Base-by-base conservation (phyloP, 2,329 filamentous ascomycete species). In the Epichloe typhina region DNA sequence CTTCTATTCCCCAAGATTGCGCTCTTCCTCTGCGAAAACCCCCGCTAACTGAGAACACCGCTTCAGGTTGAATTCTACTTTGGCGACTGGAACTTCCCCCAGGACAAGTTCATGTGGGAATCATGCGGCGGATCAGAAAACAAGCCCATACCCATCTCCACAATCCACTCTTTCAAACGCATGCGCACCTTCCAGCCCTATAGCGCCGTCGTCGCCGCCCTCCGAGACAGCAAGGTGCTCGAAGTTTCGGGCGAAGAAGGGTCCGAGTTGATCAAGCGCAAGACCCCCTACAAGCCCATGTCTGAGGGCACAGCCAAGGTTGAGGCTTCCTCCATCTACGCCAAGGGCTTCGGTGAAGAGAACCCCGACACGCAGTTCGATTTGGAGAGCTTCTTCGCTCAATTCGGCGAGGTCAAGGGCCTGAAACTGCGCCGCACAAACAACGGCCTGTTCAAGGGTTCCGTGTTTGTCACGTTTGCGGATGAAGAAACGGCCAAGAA, bases 141-240 rank as follows among this genome's bases (percentile, higher is more conserved):
- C 74, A 84, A 86, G 66, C 78, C 90, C 42, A 83, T 98, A 38
- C 73, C 83, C 21, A 74, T 98, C 58, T 82, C 83, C 62, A 78
- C 83, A 54, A 81, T 98, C 57, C 81, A 83, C 74, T 82, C 73
- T 48, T 98, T 98, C 77, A 91, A 90, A 72, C 89, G 94, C 66
- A 98, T 98, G 94, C 84, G 82, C 58, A 86, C 84, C 61, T 98
- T 97, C 79, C 83, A 93, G 70, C 88, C 88, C 41, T 90, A 89
- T 72, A 82, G 79, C 51, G 84, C 86, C 51, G 79, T 98, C 42
- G 83, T 96, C 54, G 81, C 82, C 49, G 91, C 93, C 37, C 79
- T 97, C 49, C 86, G 84, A 67, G 79, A 86, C 21, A 93, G 87
- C 71, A 75, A 77, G 33, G 70, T 82, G 53, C 75, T 98, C 47